These are phyloP conservation scores for Taphrina betulina DNA, from an alignment of 1,139 yeast species.

Conservation along the genomic window DNA sequence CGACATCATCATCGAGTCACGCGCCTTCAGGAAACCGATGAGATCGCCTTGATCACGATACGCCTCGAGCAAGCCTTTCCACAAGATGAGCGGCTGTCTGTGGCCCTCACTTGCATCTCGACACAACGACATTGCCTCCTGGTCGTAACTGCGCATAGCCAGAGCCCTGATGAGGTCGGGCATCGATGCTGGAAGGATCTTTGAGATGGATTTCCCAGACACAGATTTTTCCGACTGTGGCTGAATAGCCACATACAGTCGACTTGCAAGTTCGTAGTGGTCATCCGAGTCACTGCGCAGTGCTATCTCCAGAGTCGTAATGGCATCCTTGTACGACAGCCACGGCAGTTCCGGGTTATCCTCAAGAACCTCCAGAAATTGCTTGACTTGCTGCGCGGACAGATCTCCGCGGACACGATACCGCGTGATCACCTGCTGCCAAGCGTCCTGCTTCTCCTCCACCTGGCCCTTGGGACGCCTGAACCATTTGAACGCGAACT, in stretches of 20 bases:
- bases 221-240: neutral
- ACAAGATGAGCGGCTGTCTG: conserved; percentile 8
- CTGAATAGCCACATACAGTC: conserved; percentile 5
- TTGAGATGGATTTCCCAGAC: neutral
- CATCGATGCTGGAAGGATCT: no score
- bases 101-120: neutral
- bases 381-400: conserved; percentile 8
- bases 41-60: conserved; percentile 12
- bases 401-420: neutral
- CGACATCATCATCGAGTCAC: conserved; percentile 15
- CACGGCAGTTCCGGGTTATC: neutral
- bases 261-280: conserved; percentile 3
- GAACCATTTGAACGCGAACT: conserved; percentile 27
- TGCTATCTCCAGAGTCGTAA: conserved; percentile 2
- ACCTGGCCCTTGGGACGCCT: conserved; percentile 3
- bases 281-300: conserved; percentile 2
- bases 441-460: neutral
- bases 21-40: conserved; percentile 8
- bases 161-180: neutral
- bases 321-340: conserved; percentile 2
- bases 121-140: conserved; percentile 7
- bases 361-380: conserved; percentile 2
- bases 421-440: conserved; percentile 7
- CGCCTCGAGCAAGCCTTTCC: conserved; percentile 12
- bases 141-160: conserved; percentile 4